Base-by-base conservation (phyloP, 768 basidiomycete genomes). In the Termitomyces titanicus region DNA sequence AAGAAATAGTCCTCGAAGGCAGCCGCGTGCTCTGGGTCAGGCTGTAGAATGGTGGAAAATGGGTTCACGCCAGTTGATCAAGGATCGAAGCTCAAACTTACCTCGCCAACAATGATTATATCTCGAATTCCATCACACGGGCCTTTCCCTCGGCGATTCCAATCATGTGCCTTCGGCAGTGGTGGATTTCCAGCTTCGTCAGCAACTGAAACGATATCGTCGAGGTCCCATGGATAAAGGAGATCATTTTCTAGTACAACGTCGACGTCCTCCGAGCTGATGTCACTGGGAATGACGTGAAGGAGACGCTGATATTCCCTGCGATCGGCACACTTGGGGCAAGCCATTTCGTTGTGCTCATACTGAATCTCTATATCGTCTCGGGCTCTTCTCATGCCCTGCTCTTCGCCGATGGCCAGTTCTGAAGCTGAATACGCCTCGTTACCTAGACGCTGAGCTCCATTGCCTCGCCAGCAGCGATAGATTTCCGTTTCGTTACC, bases 71-170 rank as follows among this genome's bases (percentile, higher is more conserved):
- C 35, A 42, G 29, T 17, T 13, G 5, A 8, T 15, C 25, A 20
- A 44, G 0, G 3, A 44, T 2, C 10, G 17, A 52, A 39, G 24
- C 25, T 22, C 13, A 12, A 8, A 15, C 49, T 24, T 27, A 57
- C 55, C 39, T 57, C 51, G 15, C 55, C 55, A 17, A 57, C 22
- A 29, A 57, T 24, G 31, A 52, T 42, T 3, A 57, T 46, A n/a
- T 57, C 55, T 35, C 39, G 20, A 18, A 57, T 40, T 2, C 55
- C 55, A 15, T 52, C 50, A 31, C 55, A 57, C 31, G 29, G 43
- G 5, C 55, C 55, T 20, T 13, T 29, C 6, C 55, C 55, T 35
- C 55, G 12, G 29, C 55, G 49, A 9, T 38, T 46, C 39, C 38
- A 58, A 39, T 40, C 37, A 27, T 34, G 55, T 20, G 48, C 47